Evolutionary conservation across 1,139 yeast genomes (phyloP), one percentile per base, ranked within the genome.

Genomic region (Hyphopichia fennica): DNA sequence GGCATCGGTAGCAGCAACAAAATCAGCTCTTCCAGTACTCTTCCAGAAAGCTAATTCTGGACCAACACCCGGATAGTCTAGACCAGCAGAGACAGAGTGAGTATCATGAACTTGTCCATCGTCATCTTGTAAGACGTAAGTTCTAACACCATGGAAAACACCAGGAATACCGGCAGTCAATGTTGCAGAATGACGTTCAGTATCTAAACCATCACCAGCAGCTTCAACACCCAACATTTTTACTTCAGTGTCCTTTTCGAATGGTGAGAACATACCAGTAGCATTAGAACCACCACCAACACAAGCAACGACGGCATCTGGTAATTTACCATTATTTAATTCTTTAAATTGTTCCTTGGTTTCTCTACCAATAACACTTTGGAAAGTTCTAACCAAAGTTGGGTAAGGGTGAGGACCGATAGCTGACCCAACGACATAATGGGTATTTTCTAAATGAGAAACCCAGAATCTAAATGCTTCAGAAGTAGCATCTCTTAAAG

Each of bases 331-430:
- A 48, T 79, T 69, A 62, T 88, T 89, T 51, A 84, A 69, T 53
- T 77, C 81, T 54, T 79, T 81, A 69, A 91, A 91, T 71, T 93
- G 96, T 63, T 87, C 84, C 67, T 87, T 90, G 32, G 97, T 87
- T 71, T 93, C 99, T 46, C 83, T 77, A 55, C 99, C 99, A 67
- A 93, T 93, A 29, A 93, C 95, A 64, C 93, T 82, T 75, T 93
- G 99, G 89, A 95, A 91, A 20, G 99, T 93, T 72, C 98, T 86
- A 29, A 93, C 99, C 64, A 93, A 79, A 14, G 96, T 88, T 48
- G 99, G 99, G 73, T 90, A 93, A 36, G 99, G 99, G 65, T 93
- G 99, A 37, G 99, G 99, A 31, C 99, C 99, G 61, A 95, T 91
- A 37, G 98, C 99, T 3, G 98, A 90, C 35, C 99, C 99, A 42